Percentiles rank a stretch among this genome's conserved stretches.
Evolutionary conservation across 371 early-diverging fungal genomes (phyloP).

Genomic region (Mucor plumbeus): DNA sequence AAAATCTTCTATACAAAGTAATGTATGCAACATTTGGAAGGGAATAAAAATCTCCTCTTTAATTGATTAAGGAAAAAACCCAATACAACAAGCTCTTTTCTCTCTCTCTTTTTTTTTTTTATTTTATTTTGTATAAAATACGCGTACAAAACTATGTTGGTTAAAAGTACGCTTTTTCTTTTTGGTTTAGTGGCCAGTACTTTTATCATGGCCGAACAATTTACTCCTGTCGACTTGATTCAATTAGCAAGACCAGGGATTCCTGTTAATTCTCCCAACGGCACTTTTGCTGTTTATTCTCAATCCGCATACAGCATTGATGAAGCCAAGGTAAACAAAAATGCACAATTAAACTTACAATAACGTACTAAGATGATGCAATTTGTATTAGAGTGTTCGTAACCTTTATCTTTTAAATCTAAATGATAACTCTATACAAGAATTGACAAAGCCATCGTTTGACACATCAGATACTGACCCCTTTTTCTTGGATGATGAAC

Average conservation of each 20-base stretch:
- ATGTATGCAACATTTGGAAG: no score
- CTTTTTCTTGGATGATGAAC: constrained; percentile 57
- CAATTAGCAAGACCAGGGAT: constrained; percentile 56
- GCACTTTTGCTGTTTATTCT: constrained; percentile 54
- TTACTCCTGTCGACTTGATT: constrained; percentile 57
- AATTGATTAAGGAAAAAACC: no score
- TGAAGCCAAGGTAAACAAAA: constrained; percentile 46
- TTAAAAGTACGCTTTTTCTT: constrained; percentile 21
- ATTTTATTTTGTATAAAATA: no score
- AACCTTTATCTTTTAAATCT: constrained; percentile 54
- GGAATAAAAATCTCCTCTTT: no score
- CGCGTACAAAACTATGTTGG: constrained; percentile 5
- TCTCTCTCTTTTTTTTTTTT: no score
- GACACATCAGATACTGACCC: constrained; percentile 54
- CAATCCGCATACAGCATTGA: constrained; percentile 53
- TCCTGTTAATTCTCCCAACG: constrained; percentile 55
- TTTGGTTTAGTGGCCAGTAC: neutral
- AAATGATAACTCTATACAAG: constrained; percentile 26
- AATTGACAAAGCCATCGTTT: constrained; percentile 47
- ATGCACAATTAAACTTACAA: neutral
- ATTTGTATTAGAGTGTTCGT: constrained; percentile 37
- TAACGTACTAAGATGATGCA: neutral
- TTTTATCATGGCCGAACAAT: constrained; percentile 18
- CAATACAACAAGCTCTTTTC: no score
- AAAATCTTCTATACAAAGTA: no score